Evolutionary conservation across 441 rosid genomes (phyloP), one percentile per base, ranked within the genome.

Genomic region (Monsonia emarginata): DNA sequence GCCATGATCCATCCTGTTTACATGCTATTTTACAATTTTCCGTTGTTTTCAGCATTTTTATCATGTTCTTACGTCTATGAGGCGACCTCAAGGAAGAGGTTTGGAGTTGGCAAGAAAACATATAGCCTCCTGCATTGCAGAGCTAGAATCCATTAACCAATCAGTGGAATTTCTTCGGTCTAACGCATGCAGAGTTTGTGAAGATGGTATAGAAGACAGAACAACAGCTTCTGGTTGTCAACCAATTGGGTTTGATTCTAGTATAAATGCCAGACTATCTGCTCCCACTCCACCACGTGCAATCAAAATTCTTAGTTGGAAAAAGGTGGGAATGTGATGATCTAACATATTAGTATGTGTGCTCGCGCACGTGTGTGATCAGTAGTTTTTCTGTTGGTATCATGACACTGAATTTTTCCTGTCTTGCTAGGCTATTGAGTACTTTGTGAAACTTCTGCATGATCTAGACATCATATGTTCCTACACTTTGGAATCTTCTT

Each of bases 201-300:
- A 77, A 65, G 78, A 69, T 66, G 75, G 75, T 65, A 66, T 74
- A 52, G 88, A 88, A 74, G 87, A 83, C 57, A 79, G 73, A 72
- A 91, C 97, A 76, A 94, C 99, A 52, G 95, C 96, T 68, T 89
- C 97, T 56, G 95, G 97, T 57, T 63, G 76, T 76, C 70, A 75
- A 61, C 88, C 97, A 9, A 65, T 89, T 78, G 99, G 99, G 67
- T 94, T 94, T 76, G 99, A 91, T 82, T 81, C 97, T 81, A 83
- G 79, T 70, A 71, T 94, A 74, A 89, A 94, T 74, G 83, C 83
- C 76, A 82, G 96, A 82, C 77, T 84, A 72, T 88, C 97, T 65
- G 97, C 99, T 59, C 96, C 96, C 48, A 85, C 96, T 68, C 97
- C 96, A 11, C 99, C 97, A 5, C 96, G 99, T 60, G 86, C 99